Evolutionary conservation across 1,284 basidiomycete genomes (phyloP).

Genomic region (Austroboletus rostrupii): DNA sequence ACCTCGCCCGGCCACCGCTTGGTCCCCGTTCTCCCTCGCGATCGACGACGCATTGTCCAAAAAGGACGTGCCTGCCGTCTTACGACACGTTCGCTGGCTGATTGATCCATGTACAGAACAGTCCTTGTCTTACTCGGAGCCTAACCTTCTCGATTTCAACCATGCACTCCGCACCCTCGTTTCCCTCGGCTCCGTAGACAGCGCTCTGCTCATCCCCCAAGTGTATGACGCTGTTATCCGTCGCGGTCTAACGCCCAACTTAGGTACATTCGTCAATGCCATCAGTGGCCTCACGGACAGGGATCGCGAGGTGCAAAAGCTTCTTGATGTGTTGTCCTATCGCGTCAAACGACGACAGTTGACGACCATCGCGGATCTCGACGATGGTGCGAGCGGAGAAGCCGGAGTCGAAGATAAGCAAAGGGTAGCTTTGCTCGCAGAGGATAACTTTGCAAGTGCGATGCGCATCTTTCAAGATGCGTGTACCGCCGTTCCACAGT

Average conservation of each 20-base stretch:
- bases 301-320: conserved; percentile 63
- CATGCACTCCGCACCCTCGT: conserved; percentile 52
- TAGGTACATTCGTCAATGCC: conserved; percentile 65
- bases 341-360: conserved; percentile 38
- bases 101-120: conserved; percentile 17
- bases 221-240: conserved; percentile 76
- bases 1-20: conserved; percentile 25
- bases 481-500: conserved; percentile 35
- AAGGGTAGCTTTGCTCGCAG: conserved; percentile 45
- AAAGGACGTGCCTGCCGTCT: conserved; percentile 7
- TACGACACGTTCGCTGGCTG: conserved; percentile 22
- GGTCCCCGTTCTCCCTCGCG: conserved; percentile 27
- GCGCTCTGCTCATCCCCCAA: conserved; percentile 61
- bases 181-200: conserved; percentile 39
- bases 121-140: conserved; percentile 14
- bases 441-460: conserved; percentile 71
- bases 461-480: conserved; percentile 69
- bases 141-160: conserved; percentile 58
- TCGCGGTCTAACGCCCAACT: conserved; percentile 63
- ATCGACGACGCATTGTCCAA: conserved; percentile 20
- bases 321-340: conserved; percentile 42
- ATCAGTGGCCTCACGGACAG: conserved; percentile 70
- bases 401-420: conserved; percentile 33
- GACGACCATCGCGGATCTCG: conserved; percentile 13
- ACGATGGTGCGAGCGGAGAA: conserved; percentile 11